Conservation (phyloP, 495 filamentous ascomycete genomes). For the Tuber melanosporum region DNA sequence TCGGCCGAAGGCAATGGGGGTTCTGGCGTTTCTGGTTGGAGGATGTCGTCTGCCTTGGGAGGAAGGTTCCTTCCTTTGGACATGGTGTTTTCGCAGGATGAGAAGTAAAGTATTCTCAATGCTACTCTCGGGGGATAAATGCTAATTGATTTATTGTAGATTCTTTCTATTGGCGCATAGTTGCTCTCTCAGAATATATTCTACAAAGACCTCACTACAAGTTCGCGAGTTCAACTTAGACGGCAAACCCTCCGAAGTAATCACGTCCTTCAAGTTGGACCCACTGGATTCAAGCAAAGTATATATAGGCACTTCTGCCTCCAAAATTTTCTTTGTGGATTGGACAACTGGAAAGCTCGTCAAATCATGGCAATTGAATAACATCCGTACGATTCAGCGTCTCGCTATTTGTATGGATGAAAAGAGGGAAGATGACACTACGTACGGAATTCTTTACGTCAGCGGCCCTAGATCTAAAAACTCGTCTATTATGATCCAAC, state of each 20-base stretch:
- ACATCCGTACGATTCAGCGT: slow-evolving; percentile 39
- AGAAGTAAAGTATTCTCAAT: slow-evolving; percentile 55
- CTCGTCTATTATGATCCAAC: slow-evolving; percentile 5
- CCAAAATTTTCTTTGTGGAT: slow-evolving; percentile 63
- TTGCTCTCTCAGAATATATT: slow-evolving; percentile 69
- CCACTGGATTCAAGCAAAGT: slow-evolving; percentile 53
- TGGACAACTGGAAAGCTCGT: slow-evolving; percentile 59
- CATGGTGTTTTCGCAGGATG: slow-evolving; percentile 70
- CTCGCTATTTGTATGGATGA: slow-evolving; percentile 35
- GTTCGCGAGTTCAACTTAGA: slow-evolving; percentile 54
- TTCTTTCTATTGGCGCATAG: slow-evolving; percentile 61
- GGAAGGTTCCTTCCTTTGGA: slow-evolving; percentile 67
- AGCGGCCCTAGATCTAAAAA: slow-evolving; percentile 7
- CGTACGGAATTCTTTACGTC: slow-evolving; percentile 27
- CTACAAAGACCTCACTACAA: slow-evolving; percentile 70
- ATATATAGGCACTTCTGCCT: slow-evolving; percentile 63
- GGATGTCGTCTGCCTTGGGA: slow-evolving; percentile 50
- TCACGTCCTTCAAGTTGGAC: slow-evolving; percentile 57
- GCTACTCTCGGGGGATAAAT: slow-evolving; percentile 9
- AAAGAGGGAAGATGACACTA: slow-evolving; percentile 13
- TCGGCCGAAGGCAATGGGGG: neutral
- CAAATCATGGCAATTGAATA: slow-evolving; percentile 47
- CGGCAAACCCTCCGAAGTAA: slow-evolving; percentile 35
- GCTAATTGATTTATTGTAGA: slow-evolving; percentile 47
- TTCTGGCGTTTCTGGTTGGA: slow-evolving; percentile 20